Conservation (phyloP, 371 early-diverging fungal genomes). For the Gilbertella persicaria region DNA sequence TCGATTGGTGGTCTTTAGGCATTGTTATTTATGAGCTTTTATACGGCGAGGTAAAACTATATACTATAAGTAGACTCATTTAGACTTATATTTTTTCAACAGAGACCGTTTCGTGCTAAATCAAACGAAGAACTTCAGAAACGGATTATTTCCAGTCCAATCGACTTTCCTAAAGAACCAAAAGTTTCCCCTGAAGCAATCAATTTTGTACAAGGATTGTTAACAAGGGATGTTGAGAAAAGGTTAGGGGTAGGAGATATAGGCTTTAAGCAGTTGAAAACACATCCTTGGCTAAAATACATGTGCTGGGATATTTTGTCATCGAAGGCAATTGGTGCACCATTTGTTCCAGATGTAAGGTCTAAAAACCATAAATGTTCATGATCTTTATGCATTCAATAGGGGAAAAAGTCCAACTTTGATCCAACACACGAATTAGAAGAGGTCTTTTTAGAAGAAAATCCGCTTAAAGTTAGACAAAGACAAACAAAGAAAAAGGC, state of each 20-base stretch:
- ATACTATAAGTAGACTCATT: background rate
- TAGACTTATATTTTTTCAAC: background rate
- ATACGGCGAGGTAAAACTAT: slow-evolving; percentile 18
- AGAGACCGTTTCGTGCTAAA: slow-evolving; percentile 85
- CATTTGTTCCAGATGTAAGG: slow-evolving; percentile 69
- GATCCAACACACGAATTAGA: slow-evolving; percentile 96
- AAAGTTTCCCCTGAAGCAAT: slow-evolving; percentile 56
- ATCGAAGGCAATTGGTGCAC: slow-evolving; percentile 58
- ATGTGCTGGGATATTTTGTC: slow-evolving; percentile 60
- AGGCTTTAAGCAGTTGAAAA: slow-evolving; percentile 54
- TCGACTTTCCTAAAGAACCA: slow-evolving; percentile 60
- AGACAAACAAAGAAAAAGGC: slow-evolving; percentile 9
- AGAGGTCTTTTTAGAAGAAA: slow-evolving; percentile 82
- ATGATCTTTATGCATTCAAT: background rate
- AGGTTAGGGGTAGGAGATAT: slow-evolving; percentile 59
- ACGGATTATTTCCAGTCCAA: slow-evolving; percentile 59
- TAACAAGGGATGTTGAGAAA: slow-evolving; percentile 56
- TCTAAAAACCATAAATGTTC: no score
- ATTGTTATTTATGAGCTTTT: slow-evolving; percentile 72
- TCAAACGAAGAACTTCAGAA: slow-evolving; percentile 72
- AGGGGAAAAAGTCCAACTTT: slow-evolving; percentile 78
- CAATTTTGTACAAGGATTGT: slow-evolving; percentile 56
- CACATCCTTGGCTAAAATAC: slow-evolving; percentile 63
- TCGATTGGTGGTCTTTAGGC: slow-evolving; percentile 94
- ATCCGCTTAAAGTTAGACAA: slow-evolving; percentile 14